Evolutionary conservation across 1,284 basidiomycete species (phyloP).

Genomic region (Clitocybe nebularis): DNA sequence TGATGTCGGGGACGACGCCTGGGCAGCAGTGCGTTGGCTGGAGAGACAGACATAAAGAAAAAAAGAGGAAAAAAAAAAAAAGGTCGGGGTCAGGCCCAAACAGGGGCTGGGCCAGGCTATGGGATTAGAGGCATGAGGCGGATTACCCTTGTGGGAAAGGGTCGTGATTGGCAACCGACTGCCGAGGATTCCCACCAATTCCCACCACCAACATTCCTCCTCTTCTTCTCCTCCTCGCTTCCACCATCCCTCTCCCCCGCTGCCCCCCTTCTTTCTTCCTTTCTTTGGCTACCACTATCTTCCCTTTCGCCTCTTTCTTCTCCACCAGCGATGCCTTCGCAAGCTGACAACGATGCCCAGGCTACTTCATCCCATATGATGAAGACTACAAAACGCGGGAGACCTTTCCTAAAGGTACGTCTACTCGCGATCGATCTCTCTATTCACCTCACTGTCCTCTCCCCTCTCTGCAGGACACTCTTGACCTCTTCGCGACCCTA

Average conservation of each 20-base stretch:
- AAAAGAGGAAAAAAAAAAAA: conserved; percentile 12
- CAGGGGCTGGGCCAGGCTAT: conserved; percentile 23
- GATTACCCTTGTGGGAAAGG: conserved; percentile 35
- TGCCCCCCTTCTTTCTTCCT: conserved; percentile 22
- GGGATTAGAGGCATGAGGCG: conserved; percentile 30
- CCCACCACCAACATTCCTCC: conserved; percentile 23
- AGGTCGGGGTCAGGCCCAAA: conserved; percentile 27
- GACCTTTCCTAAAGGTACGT: conserved; percentile 87
- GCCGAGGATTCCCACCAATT: conserved; percentile 29
- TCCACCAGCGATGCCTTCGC: conserved; percentile 33
- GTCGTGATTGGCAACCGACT: conserved; percentile 39
- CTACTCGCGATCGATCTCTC: conserved; percentile 2
- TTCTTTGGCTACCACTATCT: conserved; percentile 5
- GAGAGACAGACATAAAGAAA: neutral
- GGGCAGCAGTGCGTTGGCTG: too few relatives aligned
- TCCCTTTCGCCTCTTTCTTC: conserved; percentile 20
- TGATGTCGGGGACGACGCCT: too few relatives aligned
- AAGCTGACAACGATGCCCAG: conserved; percentile 37
- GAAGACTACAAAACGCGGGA: conserved; percentile 93
- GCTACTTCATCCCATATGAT: conserved; percentile 86
- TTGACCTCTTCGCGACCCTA: conserved; percentile 96
- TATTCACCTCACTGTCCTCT: conserved; percentile 12
- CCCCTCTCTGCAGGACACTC: conserved; percentile 72
- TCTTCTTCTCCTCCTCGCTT: conserved; percentile 20
- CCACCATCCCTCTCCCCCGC: conserved; percentile 21